Evolutionary conservation across 208 protist species (phyloP).

Genomic region (Trypanosoma congolense): DNA sequence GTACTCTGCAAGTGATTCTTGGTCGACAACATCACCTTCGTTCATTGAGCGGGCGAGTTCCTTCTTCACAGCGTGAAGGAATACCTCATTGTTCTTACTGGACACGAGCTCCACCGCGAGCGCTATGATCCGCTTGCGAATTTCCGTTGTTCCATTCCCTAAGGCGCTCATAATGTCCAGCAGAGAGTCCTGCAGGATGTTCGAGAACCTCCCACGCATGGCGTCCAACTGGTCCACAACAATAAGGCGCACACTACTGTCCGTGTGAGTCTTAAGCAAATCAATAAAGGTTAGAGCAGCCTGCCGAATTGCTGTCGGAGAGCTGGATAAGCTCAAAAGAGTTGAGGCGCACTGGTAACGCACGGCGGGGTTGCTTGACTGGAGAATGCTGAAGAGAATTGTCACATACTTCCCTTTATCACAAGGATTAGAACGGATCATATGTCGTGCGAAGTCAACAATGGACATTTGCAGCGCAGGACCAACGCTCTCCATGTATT

Average conservation of each 20-base stretch:
- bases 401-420: slow-evolving; percentile 93
- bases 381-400: slow-evolving; percentile 93
- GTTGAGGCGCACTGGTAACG: slow-evolving; percentile 94
- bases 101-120: slow-evolving; percentile 92
- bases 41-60: slow-evolving; percentile 73
- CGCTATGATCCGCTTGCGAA: slow-evolving; percentile 92
- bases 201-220: slow-evolving; percentile 75
- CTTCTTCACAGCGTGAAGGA: slow-evolving; percentile 93
- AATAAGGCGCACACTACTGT: slow-evolving; percentile 99
- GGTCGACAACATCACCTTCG: slow-evolving; percentile 34
- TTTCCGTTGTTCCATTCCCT: slow-evolving; percentile 87
- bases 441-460: slow-evolving; percentile 78
- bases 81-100: slow-evolving; percentile 89
- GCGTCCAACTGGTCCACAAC: slow-evolving; percentile 93
- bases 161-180: slow-evolving; percentile 95
- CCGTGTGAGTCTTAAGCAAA: slow-evolving; percentile 90
- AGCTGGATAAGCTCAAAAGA: slow-evolving; percentile 92
- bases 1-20: slow-evolving; percentile 62
- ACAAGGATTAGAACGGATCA: slow-evolving; percentile 77
- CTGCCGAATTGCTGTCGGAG: slow-evolving; percentile 93
- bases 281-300: slow-evolving; percentile 91
- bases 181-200: slow-evolving; percentile 91
- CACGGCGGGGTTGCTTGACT: slow-evolving; percentile 91
- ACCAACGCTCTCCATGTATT: slow-evolving; percentile 64
- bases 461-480: slow-evolving; percentile 91